phyloP scores from a whole-genome alignment of 257 asterid genomes.

The Primulina tabacum region DNA sequence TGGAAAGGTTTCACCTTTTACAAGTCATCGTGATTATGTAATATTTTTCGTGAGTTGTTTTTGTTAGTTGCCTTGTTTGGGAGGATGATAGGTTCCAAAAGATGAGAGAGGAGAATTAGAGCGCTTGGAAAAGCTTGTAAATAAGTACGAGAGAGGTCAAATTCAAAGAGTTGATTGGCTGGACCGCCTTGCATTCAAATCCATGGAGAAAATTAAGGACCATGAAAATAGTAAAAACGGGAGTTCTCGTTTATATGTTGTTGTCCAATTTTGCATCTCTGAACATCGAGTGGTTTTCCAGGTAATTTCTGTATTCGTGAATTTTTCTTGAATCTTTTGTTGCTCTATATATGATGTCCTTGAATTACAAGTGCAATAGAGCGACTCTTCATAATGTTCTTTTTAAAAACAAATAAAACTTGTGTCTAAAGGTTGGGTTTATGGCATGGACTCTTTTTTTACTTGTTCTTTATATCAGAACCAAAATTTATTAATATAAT shows the following conservation, averaged over 20 bases:
- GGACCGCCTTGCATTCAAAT: conserved; percentile 85
- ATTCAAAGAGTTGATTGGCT: conserved; percentile 98
- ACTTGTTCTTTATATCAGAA: too few species aligned
- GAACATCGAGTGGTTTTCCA: conserved; percentile 98
- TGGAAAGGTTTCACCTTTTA: conserved; percentile 60
- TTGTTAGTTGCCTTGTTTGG: conserved; percentile 20
- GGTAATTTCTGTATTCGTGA: conserved; percentile 39
- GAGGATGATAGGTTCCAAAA: conserved; percentile 70
- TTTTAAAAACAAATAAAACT: too few species aligned
- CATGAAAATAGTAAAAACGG: conserved; percentile 71
- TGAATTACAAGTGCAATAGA: not conserved
- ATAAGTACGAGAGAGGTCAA: conserved; percentile 95
- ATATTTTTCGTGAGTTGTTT: conserved; percentile 2
- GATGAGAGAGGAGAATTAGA: conserved; percentile 96
- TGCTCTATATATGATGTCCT: conserved; percentile 12
- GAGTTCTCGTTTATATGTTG: conserved; percentile 74
- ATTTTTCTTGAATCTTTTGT: conserved; percentile 12
- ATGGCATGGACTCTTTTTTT: not conserved
- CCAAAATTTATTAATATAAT: too few species aligned
- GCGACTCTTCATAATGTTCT: not conserved
- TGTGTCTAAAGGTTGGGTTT: not conserved
- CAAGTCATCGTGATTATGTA: conserved; percentile 9
- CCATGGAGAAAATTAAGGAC: conserved; percentile 93
- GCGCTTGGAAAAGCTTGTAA: conserved; percentile 91
- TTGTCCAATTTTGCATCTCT: conserved; percentile 88